Conservation (phyloP, 345 rosid genomes). For the Eucalyptus curtisii region DNA sequence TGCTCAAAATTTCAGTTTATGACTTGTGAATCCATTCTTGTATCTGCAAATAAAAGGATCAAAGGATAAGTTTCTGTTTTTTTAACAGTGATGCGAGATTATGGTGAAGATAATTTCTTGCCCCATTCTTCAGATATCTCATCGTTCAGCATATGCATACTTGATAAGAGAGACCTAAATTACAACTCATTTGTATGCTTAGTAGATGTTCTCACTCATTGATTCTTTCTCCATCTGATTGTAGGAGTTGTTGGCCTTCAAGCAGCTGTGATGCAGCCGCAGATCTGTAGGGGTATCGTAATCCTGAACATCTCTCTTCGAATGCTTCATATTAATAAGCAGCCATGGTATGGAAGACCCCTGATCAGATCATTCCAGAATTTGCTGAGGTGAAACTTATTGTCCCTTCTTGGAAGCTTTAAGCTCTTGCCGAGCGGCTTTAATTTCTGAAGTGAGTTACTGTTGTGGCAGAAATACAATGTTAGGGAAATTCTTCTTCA, state of each 20-base stretch:
- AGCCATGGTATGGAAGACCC: slow-evolving; percentile 71
- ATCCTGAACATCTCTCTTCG: slow-evolving; percentile 72
- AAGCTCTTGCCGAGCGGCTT: background rate
- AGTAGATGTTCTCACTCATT: background rate
- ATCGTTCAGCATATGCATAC: background rate
- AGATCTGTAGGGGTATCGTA: slow-evolving; percentile 55
- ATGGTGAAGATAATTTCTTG: background rate
- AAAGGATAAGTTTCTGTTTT: background rate
- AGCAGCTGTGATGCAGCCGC: slow-evolving; percentile 66
- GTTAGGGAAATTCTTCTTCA: slow-evolving; percentile 52
- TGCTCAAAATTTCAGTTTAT: background rate
- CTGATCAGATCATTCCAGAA: slow-evolving; percentile 71
- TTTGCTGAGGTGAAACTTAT: slow-evolving; percentile 49
- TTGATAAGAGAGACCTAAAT: background rate
- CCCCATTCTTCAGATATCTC: background rate
- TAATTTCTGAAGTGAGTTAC: background rate
- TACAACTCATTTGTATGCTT: background rate
- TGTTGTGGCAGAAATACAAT: slow-evolving; percentile 54
- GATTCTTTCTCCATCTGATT: background rate
- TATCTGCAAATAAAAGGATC: background rate
- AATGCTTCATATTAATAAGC: slow-evolving; percentile 81
- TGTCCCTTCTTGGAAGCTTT: background rate
- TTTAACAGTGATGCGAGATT: background rate
- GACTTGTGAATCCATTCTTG: background rate
- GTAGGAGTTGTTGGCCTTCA: slow-evolving; percentile 88